Conservation (phyloP, 495 filamentous ascomycete genomes). For the Trypethelium eluteriae region DNA sequence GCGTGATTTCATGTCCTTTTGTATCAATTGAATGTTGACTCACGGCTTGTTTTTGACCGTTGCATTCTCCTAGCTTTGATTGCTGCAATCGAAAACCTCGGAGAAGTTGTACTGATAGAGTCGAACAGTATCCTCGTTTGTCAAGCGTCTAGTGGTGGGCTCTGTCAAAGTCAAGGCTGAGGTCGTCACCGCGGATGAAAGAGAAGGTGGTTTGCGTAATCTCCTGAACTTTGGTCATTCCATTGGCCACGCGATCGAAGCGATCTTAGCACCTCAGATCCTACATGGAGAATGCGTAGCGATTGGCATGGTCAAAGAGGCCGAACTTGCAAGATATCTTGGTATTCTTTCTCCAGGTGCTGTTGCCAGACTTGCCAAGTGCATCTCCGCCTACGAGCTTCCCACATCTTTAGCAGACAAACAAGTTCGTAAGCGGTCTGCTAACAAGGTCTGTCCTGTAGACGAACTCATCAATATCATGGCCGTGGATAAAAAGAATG, state of each 20-base stretch:
- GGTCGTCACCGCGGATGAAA: constrained; percentile 88
- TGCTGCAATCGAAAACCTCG: no score
- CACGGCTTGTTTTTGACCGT: neutral
- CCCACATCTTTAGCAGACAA: constrained; percentile 81
- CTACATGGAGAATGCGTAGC: constrained; percentile 93
- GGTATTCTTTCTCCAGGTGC: constrained; percentile 81
- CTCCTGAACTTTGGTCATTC: constrained; percentile 97
- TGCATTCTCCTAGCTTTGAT: neutral
- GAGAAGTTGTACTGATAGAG: neutral
- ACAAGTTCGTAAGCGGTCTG: constrained; percentile 74
- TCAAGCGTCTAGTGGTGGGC: constrained; percentile 82
- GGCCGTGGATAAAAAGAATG: constrained; percentile 98
- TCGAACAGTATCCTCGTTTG: constrained; percentile 27
- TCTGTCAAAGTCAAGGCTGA: constrained; percentile 85
- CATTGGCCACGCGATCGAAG: constrained; percentile 94
- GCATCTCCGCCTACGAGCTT: constrained; percentile 84
- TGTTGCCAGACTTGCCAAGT: constrained; percentile 83
- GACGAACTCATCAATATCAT: constrained; percentile 83
- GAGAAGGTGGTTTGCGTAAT: constrained; percentile 89
- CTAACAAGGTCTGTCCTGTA: constrained; percentile 83
- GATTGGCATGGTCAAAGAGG: constrained; percentile 97
- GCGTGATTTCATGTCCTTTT: neutral
- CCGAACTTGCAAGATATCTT: constrained; percentile 82
- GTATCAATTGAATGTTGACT: neutral
- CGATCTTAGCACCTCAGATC: constrained; percentile 88